Percentiles rank a stretch among this genome's conserved stretches.
These are phyloP conservation scores for Limtongia smithiae DNA, from an alignment of 805 yeast genomes.

Conservation along the genomic window DNA sequence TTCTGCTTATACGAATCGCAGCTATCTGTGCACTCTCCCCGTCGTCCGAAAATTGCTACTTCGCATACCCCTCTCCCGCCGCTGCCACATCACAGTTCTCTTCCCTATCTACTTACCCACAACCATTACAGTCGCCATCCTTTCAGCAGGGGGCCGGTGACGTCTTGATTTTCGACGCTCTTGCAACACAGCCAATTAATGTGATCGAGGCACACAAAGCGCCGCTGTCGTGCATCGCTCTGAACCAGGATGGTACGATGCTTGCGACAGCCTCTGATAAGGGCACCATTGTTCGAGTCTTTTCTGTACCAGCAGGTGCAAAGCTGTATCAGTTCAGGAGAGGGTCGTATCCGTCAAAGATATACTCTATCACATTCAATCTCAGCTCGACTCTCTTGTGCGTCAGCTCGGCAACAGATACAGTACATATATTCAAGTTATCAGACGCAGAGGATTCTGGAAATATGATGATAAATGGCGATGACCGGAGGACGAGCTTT, in stretches of 20 bases:
- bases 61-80: constrained; percentile 55
- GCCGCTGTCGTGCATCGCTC: constrained; percentile 60
- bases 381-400: constrained; percentile 63
- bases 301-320: constrained; percentile 53
- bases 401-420: constrained; percentile 86
- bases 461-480: constrained; percentile 5
- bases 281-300: constrained; percentile 86
- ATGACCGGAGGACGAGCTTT: constrained; percentile 24
- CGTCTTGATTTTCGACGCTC: constrained; percentile 75
- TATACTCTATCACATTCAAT: constrained; percentile 73
- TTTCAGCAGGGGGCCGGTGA: constrained; percentile 46
- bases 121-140: constrained; percentile 10
- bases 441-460: constrained; percentile 42
- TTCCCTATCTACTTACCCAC: constrained; percentile 24
- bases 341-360: constrained; percentile 80
- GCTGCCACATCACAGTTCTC: constrained; percentile 28
- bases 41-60: constrained; percentile 47
- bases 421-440: constrained; percentile 85
- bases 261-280: constrained; percentile 86
- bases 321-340: constrained; percentile 72
- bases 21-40: constrained; percentile 41
- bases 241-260: constrained; percentile 72
- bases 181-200: constrained; percentile 68
- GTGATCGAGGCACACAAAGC: constrained; percentile 84
- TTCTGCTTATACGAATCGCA: constrained; percentile 3